Conservation (phyloP, 75 land plant genomes). For the Cunninghamia lanceolata region DNA sequence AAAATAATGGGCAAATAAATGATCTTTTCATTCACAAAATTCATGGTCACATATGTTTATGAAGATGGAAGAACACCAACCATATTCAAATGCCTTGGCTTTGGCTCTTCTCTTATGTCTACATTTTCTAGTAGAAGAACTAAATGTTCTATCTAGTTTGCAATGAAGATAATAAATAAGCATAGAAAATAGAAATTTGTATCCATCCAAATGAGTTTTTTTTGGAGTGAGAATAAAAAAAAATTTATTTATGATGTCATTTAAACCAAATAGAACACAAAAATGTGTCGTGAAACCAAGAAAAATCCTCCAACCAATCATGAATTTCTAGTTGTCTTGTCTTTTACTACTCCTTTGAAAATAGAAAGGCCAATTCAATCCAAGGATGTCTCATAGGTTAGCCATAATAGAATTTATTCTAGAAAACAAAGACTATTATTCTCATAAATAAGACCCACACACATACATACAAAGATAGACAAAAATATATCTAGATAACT, state of each 20-base stretch:
- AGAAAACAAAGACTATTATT: not conserved
- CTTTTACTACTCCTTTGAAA: slow-evolving; percentile 62
- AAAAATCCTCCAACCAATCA: slow-evolving; percentile 95
- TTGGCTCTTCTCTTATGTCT: slow-evolving; percentile 73
- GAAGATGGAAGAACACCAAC: slow-evolving; percentile 4
- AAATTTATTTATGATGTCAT: not conserved
- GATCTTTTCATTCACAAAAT: not conserved
- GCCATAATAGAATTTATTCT: slow-evolving; percentile 89
- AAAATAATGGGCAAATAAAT: not conserved
- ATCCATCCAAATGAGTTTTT: not conserved
- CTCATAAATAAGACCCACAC: not conserved
- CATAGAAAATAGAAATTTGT: not conserved
- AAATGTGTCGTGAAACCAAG: slow-evolving; percentile 83
- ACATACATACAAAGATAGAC: not conserved
- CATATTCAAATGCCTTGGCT: slow-evolving; percentile 78
- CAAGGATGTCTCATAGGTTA: slow-evolving; percentile 68
- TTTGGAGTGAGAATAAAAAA: not conserved
- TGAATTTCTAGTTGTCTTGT: slow-evolving; percentile 77
- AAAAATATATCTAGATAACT: no score
- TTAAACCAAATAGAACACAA: not conserved
- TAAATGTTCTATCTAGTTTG: slow-evolving; percentile 92
- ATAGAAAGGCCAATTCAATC: slow-evolving; percentile 63
- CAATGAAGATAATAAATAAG: slow-evolving; percentile 41
- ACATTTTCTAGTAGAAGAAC: slow-evolving; percentile 84
- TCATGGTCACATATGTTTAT: not conserved